A percentile compares a stretch with the other conserved stretches of the same genome.
These are phyloP conservation scores for Diplodia sapinea DNA, from an alignment of 2,329 filamentous ascomycete genomes.

Conservation along the genomic window DNA sequence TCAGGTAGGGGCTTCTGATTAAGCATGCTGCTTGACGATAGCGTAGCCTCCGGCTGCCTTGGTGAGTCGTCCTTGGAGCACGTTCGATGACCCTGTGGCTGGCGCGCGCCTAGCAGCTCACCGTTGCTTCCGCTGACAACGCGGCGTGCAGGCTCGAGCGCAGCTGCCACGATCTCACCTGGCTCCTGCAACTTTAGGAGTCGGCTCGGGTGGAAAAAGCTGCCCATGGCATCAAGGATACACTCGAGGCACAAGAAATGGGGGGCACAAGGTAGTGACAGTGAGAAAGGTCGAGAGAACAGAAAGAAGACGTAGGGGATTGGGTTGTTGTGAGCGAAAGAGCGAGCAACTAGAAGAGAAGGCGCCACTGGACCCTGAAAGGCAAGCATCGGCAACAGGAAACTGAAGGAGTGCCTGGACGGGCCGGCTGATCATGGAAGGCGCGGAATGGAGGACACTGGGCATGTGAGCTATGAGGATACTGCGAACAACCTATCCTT, in stretches of 20 bases:
- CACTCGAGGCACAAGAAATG: not conserved
- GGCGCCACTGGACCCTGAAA: slow-evolving; percentile 5
- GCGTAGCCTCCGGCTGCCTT: not conserved
- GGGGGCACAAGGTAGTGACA: not conserved
- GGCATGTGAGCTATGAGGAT: not conserved
- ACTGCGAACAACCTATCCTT: not conserved
- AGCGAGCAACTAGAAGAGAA: not conserved
- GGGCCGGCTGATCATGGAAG: not conserved
- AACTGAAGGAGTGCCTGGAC: not conserved
- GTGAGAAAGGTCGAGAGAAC: not conserved
- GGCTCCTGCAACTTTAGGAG: not conserved
- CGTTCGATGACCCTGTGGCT: not conserved
- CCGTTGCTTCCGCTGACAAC: slow-evolving; percentile 11
- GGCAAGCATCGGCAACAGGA: not conserved
- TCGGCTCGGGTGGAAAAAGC: slow-evolving; percentile 3
- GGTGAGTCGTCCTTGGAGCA: not conserved
- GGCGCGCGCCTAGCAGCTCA: slow-evolving; percentile 16
- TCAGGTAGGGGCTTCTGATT: not conserved
- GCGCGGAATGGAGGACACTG: no score
- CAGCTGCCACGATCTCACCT: not conserved
- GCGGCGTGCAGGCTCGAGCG: not conserved
- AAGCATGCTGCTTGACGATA: not conserved
- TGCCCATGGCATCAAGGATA: not conserved
- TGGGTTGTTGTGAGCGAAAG: not conserved
- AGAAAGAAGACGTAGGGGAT: not conserved